Conservation (phyloP, 192 early-diverging fungal species). For the Backusella psychrophila region DNA sequence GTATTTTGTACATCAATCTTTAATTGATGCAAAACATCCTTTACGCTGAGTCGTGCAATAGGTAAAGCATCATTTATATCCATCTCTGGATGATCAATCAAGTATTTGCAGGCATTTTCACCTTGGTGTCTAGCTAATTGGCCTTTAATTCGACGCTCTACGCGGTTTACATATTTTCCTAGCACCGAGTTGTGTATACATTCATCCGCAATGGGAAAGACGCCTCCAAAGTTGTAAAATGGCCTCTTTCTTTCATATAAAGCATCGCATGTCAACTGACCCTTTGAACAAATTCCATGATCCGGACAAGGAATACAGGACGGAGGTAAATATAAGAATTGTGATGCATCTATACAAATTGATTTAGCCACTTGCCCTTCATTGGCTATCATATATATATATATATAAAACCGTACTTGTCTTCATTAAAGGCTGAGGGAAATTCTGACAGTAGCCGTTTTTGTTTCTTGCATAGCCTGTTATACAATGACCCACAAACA, state of each 20-base stretch:
- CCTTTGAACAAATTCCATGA: slow-evolving; percentile 5
- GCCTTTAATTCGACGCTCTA: slow-evolving; percentile 5
- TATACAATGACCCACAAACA: not conserved
- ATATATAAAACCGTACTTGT: not conserved
- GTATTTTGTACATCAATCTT: not conserved
- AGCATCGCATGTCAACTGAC: not conserved
- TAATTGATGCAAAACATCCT: not conserved
- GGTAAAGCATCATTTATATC: not conserved
- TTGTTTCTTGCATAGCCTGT: not conserved
- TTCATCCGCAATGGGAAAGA: slow-evolving; percentile 8
- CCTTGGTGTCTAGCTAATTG: not conserved
- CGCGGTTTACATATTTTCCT: not conserved
- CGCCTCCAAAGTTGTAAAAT: not conserved
- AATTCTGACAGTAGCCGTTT: slow-evolving; percentile 8
- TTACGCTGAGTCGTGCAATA: not conserved
- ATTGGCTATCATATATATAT: not conserved
- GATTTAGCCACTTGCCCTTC: not conserved
- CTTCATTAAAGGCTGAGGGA: not conserved
- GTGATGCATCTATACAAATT: not conserved
- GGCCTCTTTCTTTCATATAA: slow-evolving; percentile 1
- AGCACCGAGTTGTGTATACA: not conserved
- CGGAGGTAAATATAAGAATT: not conserved
- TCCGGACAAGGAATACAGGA: slow-evolving; percentile 6
- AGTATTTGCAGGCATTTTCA: not conserved
- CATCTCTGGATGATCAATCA: not conserved